phyloP scores from a whole-genome alignment of 2,329 filamentous ascomycete species.

The Colletotrichum kahawae region DNA sequence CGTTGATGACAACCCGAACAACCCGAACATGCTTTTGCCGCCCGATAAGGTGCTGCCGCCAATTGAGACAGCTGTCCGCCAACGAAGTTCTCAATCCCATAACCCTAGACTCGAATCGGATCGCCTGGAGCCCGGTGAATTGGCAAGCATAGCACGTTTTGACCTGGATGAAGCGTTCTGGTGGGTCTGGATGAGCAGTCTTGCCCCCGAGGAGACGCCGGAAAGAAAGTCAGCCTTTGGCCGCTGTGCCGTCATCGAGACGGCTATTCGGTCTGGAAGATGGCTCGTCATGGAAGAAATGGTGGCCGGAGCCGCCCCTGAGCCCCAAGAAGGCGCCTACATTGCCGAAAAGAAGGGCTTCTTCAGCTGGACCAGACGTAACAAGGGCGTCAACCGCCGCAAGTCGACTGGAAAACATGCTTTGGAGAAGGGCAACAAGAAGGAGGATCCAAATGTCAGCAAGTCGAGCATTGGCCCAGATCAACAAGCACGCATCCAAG shows the following conservation, averaged over 20 bases:
- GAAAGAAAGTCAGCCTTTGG: slow-evolving; percentile 92
- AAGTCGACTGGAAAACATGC: slow-evolving; percentile 72
- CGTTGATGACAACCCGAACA: slow-evolving; percentile 72
- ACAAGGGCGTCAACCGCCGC: slow-evolving; percentile 66
- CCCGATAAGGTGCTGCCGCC: slow-evolving; percentile 91
- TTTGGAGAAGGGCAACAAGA: slow-evolving; percentile 49
- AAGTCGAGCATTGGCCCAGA: slow-evolving; percentile 88
- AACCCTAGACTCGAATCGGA: slow-evolving; percentile 73
- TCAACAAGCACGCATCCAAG: slow-evolving; percentile 91
- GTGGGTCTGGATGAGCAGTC: slow-evolving; percentile 99
- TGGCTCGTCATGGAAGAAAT: slow-evolving; percentile 98
- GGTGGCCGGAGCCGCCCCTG: slow-evolving; percentile 87
- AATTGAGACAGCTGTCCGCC: slow-evolving; percentile 73
- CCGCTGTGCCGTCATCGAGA: slow-evolving; percentile 90
- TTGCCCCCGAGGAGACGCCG: slow-evolving; percentile 86
- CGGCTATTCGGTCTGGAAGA: slow-evolving; percentile 76
- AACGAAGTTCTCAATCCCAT: slow-evolving; percentile 88
- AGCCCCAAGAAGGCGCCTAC: slow-evolving; percentile 84
- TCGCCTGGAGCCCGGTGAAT: slow-evolving; percentile 84
- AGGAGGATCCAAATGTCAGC: slow-evolving; percentile 57
- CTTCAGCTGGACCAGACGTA: slow-evolving; percentile 83
- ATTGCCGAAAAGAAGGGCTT: slow-evolving; percentile 95
- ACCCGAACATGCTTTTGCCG: slow-evolving; percentile 77
- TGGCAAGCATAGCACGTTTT: slow-evolving; percentile 87
- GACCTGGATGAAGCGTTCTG: slow-evolving; percentile 96